phyloP scores from a whole-genome alignment of 225 moss, liverwort and hornwort species.

The Physcomitrellopsis africana region DNA sequence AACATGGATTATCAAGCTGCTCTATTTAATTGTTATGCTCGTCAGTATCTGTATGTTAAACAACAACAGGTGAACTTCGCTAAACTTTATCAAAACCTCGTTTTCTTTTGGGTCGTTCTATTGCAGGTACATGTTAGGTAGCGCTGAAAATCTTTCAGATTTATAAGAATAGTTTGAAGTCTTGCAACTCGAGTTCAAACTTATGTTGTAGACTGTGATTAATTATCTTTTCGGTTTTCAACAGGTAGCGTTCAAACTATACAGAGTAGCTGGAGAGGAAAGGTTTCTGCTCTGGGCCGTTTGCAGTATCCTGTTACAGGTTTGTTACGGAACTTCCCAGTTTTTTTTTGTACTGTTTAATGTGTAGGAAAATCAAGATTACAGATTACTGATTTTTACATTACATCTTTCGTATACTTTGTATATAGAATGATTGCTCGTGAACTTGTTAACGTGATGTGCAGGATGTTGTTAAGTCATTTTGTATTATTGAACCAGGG shows the following conservation, averaged over 20 bases:
- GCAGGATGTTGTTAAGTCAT: neutral
- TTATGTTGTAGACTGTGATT: constrained; percentile 25
- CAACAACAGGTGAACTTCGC: constrained; percentile 80
- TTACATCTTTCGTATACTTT: constrained; percentile 1
- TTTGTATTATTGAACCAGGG: neutral
- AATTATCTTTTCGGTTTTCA: constrained; percentile 18
- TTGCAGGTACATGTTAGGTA: neutral
- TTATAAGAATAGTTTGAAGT: neutral
- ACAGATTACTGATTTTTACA: neutral
- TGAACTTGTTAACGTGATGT: neutral
- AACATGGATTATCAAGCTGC: constrained; percentile 79
- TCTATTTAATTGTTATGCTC: constrained; percentile 92
- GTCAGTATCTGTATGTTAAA: constrained; percentile 80
- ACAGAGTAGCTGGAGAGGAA: constrained; percentile 83
- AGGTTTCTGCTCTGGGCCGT: constrained; percentile 91
- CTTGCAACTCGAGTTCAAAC: constrained; percentile 6
- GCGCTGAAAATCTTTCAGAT: neutral
- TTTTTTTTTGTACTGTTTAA: neutral
- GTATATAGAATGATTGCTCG: neutral
- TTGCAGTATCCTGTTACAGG: constrained; percentile 93
- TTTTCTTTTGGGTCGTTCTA: neutral
- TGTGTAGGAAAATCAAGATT: neutral
- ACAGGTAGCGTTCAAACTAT: constrained; percentile 92
- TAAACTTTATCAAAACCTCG: constrained; percentile 11
- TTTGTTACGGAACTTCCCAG: constrained; percentile 16